A percentile compares a stretch with the other conserved stretches of the same genome.
Evolutionary conservation across 352 stramenopile genomes (phyloP).

Genomic region (Peronosclerospora sorghi): DNA sequence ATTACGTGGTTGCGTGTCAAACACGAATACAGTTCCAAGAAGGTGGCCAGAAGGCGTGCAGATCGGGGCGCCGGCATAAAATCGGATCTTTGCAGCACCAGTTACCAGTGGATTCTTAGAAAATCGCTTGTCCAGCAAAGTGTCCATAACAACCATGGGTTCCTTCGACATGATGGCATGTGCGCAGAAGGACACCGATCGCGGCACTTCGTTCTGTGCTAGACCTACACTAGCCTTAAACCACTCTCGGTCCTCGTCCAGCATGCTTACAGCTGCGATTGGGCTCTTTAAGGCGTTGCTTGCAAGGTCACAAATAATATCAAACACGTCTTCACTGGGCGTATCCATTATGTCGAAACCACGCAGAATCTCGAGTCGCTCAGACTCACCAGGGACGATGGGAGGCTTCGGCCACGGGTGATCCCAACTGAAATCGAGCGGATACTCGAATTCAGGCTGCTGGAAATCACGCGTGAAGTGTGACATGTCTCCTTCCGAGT

Average conservation of each 20-base stretch:
- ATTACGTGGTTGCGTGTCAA: slow-evolving; percentile 76
- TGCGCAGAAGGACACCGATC: slow-evolving; percentile 78
- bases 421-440: slow-evolving; percentile 82
- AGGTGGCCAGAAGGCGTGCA: slow-evolving; percentile 72
- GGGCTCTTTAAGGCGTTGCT: slow-evolving; percentile 81
- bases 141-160: slow-evolving; percentile 84
- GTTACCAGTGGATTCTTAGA: slow-evolving; percentile 80
- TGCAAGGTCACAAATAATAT: slow-evolving; percentile 83
- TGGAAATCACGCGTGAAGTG: slow-evolving; percentile 72
- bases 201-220: slow-evolving; percentile 79
- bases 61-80: slow-evolving; percentile 78
- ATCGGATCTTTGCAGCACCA: slow-evolving; percentile 75
- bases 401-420: slow-evolving; percentile 82
- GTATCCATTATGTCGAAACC: slow-evolving; percentile 84
- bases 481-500: slow-evolving; percentile 65
- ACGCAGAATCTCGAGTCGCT: slow-evolving; percentile 67
- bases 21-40: slow-evolving; percentile 80
- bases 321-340: slow-evolving; percentile 76
- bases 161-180: slow-evolving; percentile 85
- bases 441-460: slow-evolving; percentile 76
- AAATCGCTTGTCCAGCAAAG: slow-evolving; percentile 76
- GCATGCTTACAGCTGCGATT: slow-evolving; percentile 73
- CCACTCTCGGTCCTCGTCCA: slow-evolving; percentile 82
- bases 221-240: slow-evolving; percentile 81
- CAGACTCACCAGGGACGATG: slow-evolving; percentile 47